phyloP scores from a whole-genome alignment of 2,329 filamentous ascomycete genomes.

The Exophiala sp. region DNA sequence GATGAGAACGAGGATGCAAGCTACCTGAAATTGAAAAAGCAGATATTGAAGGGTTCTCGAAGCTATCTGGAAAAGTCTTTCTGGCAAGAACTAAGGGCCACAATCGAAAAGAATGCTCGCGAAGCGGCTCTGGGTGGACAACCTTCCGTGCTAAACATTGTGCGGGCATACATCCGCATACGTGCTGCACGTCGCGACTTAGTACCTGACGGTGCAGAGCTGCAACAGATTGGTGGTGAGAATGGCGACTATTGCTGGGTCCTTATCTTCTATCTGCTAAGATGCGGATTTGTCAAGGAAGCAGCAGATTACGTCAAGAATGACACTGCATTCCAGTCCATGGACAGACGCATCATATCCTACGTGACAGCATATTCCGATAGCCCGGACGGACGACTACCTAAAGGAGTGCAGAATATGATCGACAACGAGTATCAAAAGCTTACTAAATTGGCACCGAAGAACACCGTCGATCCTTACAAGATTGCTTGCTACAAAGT shows the following conservation, averaged over 20 bases:
- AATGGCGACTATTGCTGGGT: conserved; percentile 79
- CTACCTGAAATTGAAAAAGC: conserved; percentile 67
- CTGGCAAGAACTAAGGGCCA: conserved; percentile 69
- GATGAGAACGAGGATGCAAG: conserved; percentile 66
- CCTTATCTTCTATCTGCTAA: conserved; percentile 84
- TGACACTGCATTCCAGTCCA: conserved; percentile 75
- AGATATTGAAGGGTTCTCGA: conserved; percentile 76
- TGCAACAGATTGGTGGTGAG: conserved; percentile 68
- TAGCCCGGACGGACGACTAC: conserved; percentile 71
- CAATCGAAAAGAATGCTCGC: conserved; percentile 77
- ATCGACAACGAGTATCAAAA: conserved; percentile 89
- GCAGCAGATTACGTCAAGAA: conserved; percentile 83
- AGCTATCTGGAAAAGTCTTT: conserved; percentile 78
- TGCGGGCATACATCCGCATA: conserved; percentile 86
- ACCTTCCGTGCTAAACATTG: conserved; percentile 82
- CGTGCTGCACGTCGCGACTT: conserved; percentile 77
- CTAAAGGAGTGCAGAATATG: conserved; percentile 74
- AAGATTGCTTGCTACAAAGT: conserved; percentile 98
- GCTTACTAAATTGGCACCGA: conserved; percentile 75
- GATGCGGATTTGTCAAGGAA: conserved; percentile 78
- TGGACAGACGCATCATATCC: conserved; percentile 83
- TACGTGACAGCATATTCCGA: conserved; percentile 83
- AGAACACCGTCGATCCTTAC: conserved; percentile 88
- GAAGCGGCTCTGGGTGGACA: conserved; percentile 88
- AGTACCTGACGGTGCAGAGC: conserved; percentile 72